A percentile compares a stretch with the other conserved stretches of the same genome.
Evolutionary conservation across 306 rosid genomes (phyloP).

Genomic region (Astragalus glycyphyllos): DNA sequence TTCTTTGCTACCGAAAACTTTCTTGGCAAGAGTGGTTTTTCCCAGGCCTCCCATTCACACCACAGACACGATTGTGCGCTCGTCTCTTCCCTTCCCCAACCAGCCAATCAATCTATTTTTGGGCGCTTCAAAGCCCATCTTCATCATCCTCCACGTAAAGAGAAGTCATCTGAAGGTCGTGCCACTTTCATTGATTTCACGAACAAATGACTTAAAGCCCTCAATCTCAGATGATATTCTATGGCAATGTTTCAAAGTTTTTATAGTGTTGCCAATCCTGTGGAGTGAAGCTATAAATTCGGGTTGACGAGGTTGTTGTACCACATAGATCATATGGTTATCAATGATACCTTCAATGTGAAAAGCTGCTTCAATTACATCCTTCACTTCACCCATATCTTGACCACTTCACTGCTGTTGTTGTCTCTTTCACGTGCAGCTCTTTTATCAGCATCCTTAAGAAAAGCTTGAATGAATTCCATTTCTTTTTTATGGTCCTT

Average conservation of each 20-base stretch:
- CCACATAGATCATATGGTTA: neutral
- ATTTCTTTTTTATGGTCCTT: too few relatives aligned
- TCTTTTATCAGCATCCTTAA: neutral
- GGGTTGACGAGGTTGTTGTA: neutral
- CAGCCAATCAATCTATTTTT: neutral
- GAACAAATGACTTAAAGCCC: too few relatives aligned
- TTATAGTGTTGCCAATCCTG: neutral
- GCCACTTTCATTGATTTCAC: neutral
- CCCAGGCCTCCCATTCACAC: slow-evolving; percentile 32
- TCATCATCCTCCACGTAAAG: neutral
- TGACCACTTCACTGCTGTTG: too few relatives aligned
- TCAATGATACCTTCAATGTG: neutral
- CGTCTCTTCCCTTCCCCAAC: neutral
- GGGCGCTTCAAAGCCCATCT: neutral
- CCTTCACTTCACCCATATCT: neutral
- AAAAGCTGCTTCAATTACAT: neutral
- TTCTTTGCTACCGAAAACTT: neutral
- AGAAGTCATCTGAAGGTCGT: neutral
- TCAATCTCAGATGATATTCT: neutral
- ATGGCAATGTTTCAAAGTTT: neutral
- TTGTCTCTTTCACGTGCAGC: neutral
- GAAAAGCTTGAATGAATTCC: neutral
- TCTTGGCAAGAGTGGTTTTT: slow-evolving; percentile 28
- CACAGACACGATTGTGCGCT: neutral
- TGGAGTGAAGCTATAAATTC: neutral